Evolutionary conservation across 129 eudicot genomes (phyloP).

Genomic region (Erigeron canadensis): DNA sequence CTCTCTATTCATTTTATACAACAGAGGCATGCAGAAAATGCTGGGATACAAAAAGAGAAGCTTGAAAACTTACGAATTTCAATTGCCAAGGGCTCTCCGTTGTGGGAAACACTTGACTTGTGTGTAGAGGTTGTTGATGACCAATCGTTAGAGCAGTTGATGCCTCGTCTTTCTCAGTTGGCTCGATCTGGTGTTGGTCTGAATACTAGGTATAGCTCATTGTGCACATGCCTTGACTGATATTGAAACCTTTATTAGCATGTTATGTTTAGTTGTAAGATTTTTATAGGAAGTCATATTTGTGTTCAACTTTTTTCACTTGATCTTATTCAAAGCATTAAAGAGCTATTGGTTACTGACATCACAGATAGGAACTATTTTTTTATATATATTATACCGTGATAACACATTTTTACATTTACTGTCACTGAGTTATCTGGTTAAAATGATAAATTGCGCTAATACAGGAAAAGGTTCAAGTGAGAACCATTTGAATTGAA

Average conservation of each 20-base stretch:
- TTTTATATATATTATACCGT: neutral
- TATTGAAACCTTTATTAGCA: neutral
- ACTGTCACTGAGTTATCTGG: neutral
- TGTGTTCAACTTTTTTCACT: neutral
- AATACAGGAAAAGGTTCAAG: too few species aligned
- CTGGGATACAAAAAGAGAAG: conserved; percentile 92
- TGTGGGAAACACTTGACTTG: conserved; percentile 95
- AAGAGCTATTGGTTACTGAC: conserved; percentile 10
- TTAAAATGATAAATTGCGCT: too few species aligned
- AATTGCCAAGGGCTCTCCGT: conserved; percentile 90
- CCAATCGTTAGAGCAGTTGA: conserved; percentile 69
- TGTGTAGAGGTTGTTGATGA: conserved; percentile 82
- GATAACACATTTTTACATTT: neutral
- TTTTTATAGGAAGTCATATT: neutral
- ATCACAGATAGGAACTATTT: conserved; percentile 11
- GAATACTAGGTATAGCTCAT: conserved; percentile 67
- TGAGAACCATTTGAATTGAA: too few species aligned
- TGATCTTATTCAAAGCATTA: neutral
- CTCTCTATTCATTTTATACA: neutral
- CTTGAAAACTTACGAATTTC: conserved; percentile 90
- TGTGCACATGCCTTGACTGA: neutral
- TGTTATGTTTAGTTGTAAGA: conserved; percentile 7
- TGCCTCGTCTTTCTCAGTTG: conserved; percentile 92
- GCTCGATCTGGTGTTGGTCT: conserved; percentile 94
- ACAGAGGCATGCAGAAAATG: conserved; percentile 91